phyloP scores from a whole-genome alignment of 192 early-diverging fungal genomes.

The Coemansia sp. region DNA sequence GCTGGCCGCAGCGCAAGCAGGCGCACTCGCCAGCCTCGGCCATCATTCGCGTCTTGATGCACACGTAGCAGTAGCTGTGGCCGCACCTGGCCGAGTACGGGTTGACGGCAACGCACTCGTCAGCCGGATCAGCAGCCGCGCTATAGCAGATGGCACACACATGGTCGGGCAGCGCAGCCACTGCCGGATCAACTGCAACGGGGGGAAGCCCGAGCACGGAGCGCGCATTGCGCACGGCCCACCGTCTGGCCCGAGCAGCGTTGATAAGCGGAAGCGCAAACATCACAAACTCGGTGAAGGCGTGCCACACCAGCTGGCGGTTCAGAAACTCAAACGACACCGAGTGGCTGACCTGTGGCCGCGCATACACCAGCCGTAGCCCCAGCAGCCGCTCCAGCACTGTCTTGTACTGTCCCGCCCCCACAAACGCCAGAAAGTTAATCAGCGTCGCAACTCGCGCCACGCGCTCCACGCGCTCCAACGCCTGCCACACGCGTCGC shows the following conservation, averaged over 20 bases:
- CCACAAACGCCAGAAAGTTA: conserved; percentile 84
- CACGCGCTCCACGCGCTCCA: conserved; percentile 60
- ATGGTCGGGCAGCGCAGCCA: conserved; percentile 56
- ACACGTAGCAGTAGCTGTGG: conserved; percentile 88
- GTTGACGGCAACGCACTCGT: conserved; percentile 50
- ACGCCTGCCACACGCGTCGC: conserved; percentile 53
- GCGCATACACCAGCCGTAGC: conserved; percentile 78
- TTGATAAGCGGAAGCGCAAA: conserved; percentile 82
- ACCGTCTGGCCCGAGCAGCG: conserved; percentile 30
- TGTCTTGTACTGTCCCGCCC: conserved; percentile 77
- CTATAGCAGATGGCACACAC: conserved; percentile 74
- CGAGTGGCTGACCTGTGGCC: conserved; percentile 66
- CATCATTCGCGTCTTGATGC: conserved; percentile 72
- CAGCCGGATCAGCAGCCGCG: not conserved
- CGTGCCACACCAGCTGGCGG: conserved; percentile 89
- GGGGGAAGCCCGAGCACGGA: conserved; percentile 44
- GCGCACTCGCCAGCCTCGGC: conserved; percentile 66
- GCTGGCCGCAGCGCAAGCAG: conserved; percentile 74
- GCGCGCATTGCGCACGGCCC: conserved; percentile 31
- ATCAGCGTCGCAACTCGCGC: conserved; percentile 59
- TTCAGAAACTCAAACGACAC: conserved; percentile 93
- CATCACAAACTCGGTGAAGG: conserved; percentile 86
- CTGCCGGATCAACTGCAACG: conserved; percentile 30
- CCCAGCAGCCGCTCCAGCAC: conserved; percentile 72
- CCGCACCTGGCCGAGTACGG: conserved; percentile 81